Base-by-base conservation (phyloP, 768 basidiomycete genomes). In the Pisolithus albus region DNA sequence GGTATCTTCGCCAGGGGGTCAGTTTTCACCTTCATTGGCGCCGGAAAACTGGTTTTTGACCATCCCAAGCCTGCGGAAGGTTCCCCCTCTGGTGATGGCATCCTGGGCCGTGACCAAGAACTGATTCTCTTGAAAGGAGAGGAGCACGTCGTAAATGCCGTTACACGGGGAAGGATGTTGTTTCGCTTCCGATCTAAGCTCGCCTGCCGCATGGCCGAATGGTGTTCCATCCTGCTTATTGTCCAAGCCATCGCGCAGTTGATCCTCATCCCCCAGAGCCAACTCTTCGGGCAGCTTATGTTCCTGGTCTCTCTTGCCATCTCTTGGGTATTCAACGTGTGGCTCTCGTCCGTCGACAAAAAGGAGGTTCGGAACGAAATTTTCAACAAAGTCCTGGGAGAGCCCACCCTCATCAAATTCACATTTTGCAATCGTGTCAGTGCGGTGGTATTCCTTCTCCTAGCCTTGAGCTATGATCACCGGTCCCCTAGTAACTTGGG, bases 341-440 rank as follows among this genome's bases (percentile, higher is more conserved):
- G 53, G 50, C 42, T 68, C 10, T 64, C 64, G 21, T 62, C 59
- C 8, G 53, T 75, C 65, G 70, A 75, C 39, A 61, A 62, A 39
- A 46, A 46, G 2, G 18, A 46, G 13, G 28, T 52, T 15, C 54
- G 65, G 52, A 7, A 45, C 39, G 24, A 52, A 44, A 10, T 59
- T 18, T 30, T 30, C 3, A 8, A 3, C 10, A 9, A 30, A 30
- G 10, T 30, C 10, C 30, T 30, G 10, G 30, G n/a, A 48, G 26
- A 55, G 26, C 15, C 50, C 5, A 40, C 19, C 1, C 53, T 55
- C 38, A 41, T 32, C n/a, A 55, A 55, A 37, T 55, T 55, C 30
- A 54, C 39, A 16, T 46, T 55, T 38, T 37, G 44, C 21, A 55
- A 53, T 10, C 46, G 54, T 36, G 38, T 53, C 9, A 40, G 54